Evolutionary conservation across 2,329 filamentous ascomycete species (phyloP).

Genomic region (Phoma sp.): DNA sequence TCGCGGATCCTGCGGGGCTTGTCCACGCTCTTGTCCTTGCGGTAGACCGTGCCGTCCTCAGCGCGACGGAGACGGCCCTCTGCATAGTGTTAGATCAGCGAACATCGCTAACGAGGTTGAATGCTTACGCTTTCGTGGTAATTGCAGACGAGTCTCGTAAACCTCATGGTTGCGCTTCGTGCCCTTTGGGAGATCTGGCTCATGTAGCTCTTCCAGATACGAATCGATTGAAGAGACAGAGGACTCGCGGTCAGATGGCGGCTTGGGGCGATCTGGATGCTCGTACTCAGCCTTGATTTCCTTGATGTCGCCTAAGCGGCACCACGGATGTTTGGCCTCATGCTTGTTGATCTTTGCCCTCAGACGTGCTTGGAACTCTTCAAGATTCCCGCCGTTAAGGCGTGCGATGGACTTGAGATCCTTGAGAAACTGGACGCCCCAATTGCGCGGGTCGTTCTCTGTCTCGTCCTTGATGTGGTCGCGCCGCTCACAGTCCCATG

Average conservation of each 20-base stretch:
- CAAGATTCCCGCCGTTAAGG: conserved; percentile 34
- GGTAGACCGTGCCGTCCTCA: conserved; percentile 32
- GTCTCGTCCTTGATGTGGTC: conserved; percentile 43
- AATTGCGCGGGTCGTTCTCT: conserved; percentile 45
- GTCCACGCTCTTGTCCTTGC: conserved; percentile 29
- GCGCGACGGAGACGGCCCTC: conserved; percentile 37
- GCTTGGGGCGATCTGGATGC: conserved; percentile 19
- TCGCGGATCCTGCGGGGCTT: conserved; percentile 15
- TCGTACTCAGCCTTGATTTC: conserved; percentile 40
- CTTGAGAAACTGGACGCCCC: conserved; percentile 47
- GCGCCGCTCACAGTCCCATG: conserved; percentile 44
- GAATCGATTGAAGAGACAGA: conserved; percentile 34
- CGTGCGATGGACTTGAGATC: conserved; percentile 41
- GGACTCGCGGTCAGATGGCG: conserved; percentile 17
- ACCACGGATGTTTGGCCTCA: conserved; percentile 41
- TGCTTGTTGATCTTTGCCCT: conserved; percentile 34
- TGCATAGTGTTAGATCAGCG: conserved; percentile 13
- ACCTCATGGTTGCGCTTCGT: conserved; percentile 33
- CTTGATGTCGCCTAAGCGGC: conserved; percentile 38
- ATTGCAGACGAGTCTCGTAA: conserved; percentile 38
- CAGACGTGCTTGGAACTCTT: conserved; percentile 35
- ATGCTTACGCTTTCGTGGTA: conserved; percentile 33
- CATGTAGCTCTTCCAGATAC: conserved; percentile 39
- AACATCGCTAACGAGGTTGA: not conserved
- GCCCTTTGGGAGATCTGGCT: conserved; percentile 30